Conservation (phyloP, 345 rosid species). For the Stellera chamaejasme region DNA sequence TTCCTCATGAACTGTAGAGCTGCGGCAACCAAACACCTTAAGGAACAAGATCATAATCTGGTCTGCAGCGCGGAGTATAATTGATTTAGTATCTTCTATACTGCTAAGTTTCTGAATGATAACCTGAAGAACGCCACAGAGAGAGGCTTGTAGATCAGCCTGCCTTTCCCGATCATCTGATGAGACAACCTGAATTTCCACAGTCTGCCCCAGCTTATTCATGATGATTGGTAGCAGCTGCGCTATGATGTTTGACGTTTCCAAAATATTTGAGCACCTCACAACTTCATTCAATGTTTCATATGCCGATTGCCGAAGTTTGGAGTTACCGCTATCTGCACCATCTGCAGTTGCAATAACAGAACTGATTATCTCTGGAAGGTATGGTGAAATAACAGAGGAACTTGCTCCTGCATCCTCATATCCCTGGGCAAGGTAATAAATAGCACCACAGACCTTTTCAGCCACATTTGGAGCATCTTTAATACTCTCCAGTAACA, state of each 20-base stretch:
- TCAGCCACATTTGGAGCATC: slow-evolving; percentile 86
- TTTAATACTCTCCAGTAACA: slow-evolving; percentile 61
- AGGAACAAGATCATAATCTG: slow-evolving; percentile 82
- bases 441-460: slow-evolving; percentile 91
- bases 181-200: slow-evolving; percentile 60
- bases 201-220: slow-evolving; percentile 58
- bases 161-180: slow-evolving; percentile 88
- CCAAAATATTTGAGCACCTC: slow-evolving; percentile 64
- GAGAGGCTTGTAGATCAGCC: slow-evolving; percentile 83
- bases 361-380: slow-evolving; percentile 51
- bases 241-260: slow-evolving; percentile 51
- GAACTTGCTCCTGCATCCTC: slow-evolving; percentile 65
- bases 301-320: slow-evolving; percentile 73
- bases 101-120: slow-evolving; percentile 80
- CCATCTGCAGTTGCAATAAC: slow-evolving; percentile 74
- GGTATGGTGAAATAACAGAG: slow-evolving; percentile 60
- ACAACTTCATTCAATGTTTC: slow-evolving; percentile 92
- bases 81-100: slow-evolving; percentile 50
- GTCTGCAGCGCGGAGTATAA: slow-evolving; percentile 63
- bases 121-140: slow-evolving; percentile 93
- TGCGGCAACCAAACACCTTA: slow-evolving; percentile 75
- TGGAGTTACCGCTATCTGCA: slow-evolving; percentile 56
- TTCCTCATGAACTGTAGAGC: slow-evolving; percentile 96
- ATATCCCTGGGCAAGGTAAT: slow-evolving; percentile 90
- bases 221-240: slow-evolving; percentile 79